These are phyloP conservation scores for Pestalotiopsis sp. DNA, from an alignment of 2,329 filamentous ascomycete genomes.

Conservation along the genomic window DNA sequence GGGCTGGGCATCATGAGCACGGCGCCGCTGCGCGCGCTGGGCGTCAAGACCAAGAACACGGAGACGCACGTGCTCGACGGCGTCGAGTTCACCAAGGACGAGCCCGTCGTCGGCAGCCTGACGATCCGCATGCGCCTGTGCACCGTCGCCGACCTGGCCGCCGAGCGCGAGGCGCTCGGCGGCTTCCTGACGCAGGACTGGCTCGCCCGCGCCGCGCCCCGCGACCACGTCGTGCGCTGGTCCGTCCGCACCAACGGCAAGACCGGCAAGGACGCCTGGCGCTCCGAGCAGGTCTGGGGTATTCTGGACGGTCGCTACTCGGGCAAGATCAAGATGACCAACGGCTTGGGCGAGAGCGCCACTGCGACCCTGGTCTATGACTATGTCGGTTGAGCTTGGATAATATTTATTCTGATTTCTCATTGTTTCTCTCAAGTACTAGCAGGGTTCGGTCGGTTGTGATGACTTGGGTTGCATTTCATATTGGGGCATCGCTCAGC, in stretches of 20 bases:
- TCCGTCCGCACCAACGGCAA: not conserved
- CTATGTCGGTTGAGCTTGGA: not conserved
- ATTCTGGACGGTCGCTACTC: not conserved
- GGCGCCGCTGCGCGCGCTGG: not conserved
- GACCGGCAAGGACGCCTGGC: not conserved
- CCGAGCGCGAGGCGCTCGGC: not conserved
- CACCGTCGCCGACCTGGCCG: not conserved
- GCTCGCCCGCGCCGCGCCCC: not conserved
- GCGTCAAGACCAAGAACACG: not conserved
- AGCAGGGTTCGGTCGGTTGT: not conserved
- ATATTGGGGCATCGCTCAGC: not conserved
- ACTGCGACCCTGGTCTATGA: not conserved
- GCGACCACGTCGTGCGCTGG: not conserved
- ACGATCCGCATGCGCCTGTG: not conserved
- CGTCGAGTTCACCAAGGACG: not conserved
- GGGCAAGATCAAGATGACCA: not conserved
- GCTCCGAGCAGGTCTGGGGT: conserved; percentile 2
- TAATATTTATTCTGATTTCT: not conserved
- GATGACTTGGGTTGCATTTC: not conserved
- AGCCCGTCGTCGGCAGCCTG: not conserved
- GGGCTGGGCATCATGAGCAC: not conserved
- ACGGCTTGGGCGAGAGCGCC: not conserved
- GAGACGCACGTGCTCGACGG: not conserved
- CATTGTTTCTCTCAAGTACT: not conserved
- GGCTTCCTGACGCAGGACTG: not conserved